Base-by-base conservation (phyloP, 1,139 yeast species). In the Magnusiomyces ingens region DNA sequence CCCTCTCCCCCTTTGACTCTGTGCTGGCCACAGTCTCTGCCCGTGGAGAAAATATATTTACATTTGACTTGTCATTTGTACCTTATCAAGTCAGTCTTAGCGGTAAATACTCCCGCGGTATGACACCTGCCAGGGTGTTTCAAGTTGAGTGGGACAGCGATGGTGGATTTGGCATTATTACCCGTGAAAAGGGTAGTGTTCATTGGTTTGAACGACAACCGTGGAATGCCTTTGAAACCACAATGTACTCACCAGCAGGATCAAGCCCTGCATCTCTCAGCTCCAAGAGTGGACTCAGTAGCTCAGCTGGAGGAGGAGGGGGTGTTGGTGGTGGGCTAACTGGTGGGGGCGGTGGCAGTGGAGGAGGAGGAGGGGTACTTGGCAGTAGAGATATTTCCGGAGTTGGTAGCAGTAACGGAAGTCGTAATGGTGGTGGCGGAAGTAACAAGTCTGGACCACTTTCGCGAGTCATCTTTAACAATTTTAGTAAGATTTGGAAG, bases 61-160 rank as follows among this genome's bases (percentile, higher is more conserved):
- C 82, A 59, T 84, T 88, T 85, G 91, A 84, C 62, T 72, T 79
- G 53, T 74, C 82, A 46, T 75, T 76, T 55, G 68, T 77, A 40
- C 81, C 84, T 0, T 62, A 61, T 0, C 80, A 80, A 58, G 74
- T 84, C 2, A 71, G 79, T 0, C 68, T 84, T 22, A 66, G 81
- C 51, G 89, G 86, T 13, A 79, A 80, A 58, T 83, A 81, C 60
- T 70, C 69, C 11, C 71, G 90, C 43, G 91, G 91, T 2, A 81
- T 80, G 61, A 82, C 87, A 0, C 76, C 83, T 2, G 82, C 86
- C 0, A 66, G 73, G 1, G 75, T 83, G 15, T 70, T 72, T 43
- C 75, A 77, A 21, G 69, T 83, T 2, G 67, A 76, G 41, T 84
- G 91, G 90, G 76, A 75, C 49, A 56, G 58, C 12, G 65, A 66